Evolutionary conservation across 2,329 filamentous ascomycete species (phyloP), one percentile per base, ranked within the genome.

Genomic region (Aspergillus uvarum): DNA sequence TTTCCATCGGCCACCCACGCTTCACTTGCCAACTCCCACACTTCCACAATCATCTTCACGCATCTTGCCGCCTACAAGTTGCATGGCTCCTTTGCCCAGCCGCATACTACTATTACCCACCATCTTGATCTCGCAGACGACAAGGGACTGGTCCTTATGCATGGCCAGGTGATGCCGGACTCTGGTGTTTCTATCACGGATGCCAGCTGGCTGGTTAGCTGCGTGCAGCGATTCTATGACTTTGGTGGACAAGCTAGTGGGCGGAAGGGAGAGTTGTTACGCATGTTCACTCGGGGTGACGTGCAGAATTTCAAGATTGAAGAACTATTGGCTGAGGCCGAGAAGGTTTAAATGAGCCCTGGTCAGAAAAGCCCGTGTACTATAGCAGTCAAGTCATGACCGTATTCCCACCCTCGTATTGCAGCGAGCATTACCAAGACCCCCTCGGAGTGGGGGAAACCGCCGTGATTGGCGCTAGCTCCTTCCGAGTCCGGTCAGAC

Each of bases 91-190:
- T 99, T 87, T 72, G 92, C 92, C 49, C 87, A 89, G 76, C 93
- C 95, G 51, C 95, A 99, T 73, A 99, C 95, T 0, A 97, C 92
- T 2, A 82, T 98, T 58, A 97, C 94, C 47, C 92, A 98, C 76
- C 91, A 99, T 77, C 79, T 89, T 16, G 95, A 99, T 75, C 79
- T 97, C 2, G 85, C 85, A 0, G 81, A 84, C 60, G 84, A 87
- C 10, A 91, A 92, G 69, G 91, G 88, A 5, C 71, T 98, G 26
- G 92, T 97, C 14, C 80, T 99, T 63, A 89, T 97, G 81, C 90
- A 95, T 72, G 95, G 95, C 0, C 83, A 84, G 65, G 88, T 98
- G 14, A 81, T 90, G 56, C 87, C 92, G 61, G 88, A 89, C 31
- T 81, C 88, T 12, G 93, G 94, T 4, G 86, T 96, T 5, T 87